These are phyloP conservation scores for Clonostachys byssicola DNA, from an alignment of 2,329 filamentous ascomycete genomes.

Conservation along the genomic window DNA sequence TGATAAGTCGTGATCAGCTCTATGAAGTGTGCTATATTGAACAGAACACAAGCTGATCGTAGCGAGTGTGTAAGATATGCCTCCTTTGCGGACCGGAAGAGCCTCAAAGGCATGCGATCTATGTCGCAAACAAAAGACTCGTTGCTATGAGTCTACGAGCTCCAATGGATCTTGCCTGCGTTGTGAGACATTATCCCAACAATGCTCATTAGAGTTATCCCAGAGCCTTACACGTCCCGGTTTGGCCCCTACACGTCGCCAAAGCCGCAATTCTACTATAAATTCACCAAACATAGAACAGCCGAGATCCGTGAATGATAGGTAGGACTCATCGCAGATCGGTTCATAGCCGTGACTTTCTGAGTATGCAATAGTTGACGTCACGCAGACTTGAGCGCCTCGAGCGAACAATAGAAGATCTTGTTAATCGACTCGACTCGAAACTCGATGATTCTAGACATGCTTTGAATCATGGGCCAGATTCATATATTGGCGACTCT, in stretches of 20 bases:
- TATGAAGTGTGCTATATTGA: no score
- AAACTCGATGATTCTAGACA: constrained; percentile 2
- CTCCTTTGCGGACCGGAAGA: constrained; percentile 10
- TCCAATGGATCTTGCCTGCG: constrained; percentile 11
- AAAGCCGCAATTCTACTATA: not conserved
- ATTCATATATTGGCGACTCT: not conserved
- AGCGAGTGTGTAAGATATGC: constrained; percentile 7
- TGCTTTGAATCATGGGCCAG: not conserved
- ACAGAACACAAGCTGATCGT: no score
- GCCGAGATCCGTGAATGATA: no score
- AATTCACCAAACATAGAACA: not conserved
- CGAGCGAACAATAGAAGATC: not conserved
- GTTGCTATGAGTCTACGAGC: constrained; percentile 11
- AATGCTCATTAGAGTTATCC: constrained; percentile 9
- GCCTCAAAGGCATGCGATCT: constrained; percentile 16
- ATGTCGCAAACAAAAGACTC: constrained; percentile 16
- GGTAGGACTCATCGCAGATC: no score
- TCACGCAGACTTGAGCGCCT: no score
- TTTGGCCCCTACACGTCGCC: not conserved
- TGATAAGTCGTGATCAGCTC: no score
- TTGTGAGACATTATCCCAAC: constrained; percentile 13
- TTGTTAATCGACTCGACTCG: not conserved
- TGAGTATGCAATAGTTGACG: no score
- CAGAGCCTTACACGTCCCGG: not conserved
- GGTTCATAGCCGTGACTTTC: no score